Evolutionary conservation across 1,139 yeast species (phyloP).

Genomic region (Lodderomyces metapsilosis): DNA sequence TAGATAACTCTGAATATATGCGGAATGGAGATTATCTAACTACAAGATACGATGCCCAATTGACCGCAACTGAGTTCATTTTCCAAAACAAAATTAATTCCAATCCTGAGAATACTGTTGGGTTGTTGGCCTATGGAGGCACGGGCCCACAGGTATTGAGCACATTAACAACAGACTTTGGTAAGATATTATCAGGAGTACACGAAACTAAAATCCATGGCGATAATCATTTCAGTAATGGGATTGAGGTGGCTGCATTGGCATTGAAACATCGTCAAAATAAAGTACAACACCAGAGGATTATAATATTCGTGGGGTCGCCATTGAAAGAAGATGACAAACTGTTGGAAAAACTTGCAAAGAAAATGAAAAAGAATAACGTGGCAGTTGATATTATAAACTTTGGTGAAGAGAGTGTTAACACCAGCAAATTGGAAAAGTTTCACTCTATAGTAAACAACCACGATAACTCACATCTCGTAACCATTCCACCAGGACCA

Average conservation of each 20-base stretch:
- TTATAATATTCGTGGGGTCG: constrained; percentile 85
- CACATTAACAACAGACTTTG: constrained; percentile 85
- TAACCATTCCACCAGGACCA: constrained; percentile 89
- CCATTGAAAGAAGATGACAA: constrained; percentile 73
- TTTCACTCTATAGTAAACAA: constrained; percentile 72
- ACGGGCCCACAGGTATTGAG: constrained; percentile 81
- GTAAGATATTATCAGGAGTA: constrained; percentile 82
- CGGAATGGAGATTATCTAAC: constrained; percentile 93
- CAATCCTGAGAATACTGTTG: constrained; percentile 94
- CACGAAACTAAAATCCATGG: constrained; percentile 82
- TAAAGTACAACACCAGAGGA: constrained; percentile 87
- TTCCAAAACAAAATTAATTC: constrained; percentile 84
- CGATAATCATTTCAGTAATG: constrained; percentile 66
- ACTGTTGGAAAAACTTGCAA: constrained; percentile 81
- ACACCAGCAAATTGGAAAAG: constrained; percentile 77
- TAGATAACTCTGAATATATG: constrained; percentile 95
- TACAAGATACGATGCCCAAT: constrained; percentile 88
- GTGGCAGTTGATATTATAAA: constrained; percentile 87
- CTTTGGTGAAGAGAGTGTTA: constrained; percentile 84
- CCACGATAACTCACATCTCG: constrained; percentile 79
- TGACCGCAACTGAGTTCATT: constrained; percentile 86
- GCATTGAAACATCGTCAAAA: constrained; percentile 96
- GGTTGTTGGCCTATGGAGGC: constrained; percentile 86
- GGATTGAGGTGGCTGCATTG: constrained; percentile 94
- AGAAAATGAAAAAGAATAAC: constrained; percentile 90